phyloP scores from a whole-genome alignment of 768 basidiomycete species.

The Trametes villosa region DNA sequence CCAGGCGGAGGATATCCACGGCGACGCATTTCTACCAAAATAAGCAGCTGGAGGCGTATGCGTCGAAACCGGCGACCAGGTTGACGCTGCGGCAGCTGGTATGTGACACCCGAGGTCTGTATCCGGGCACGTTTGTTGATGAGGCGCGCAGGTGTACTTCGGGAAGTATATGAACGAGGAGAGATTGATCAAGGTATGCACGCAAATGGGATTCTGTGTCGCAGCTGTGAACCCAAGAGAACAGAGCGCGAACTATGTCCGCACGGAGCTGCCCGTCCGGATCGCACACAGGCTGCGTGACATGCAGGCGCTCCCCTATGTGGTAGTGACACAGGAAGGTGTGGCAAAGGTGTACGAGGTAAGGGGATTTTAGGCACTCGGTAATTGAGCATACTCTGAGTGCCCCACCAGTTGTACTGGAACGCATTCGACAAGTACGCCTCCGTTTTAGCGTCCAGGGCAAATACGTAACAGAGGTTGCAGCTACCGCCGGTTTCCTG shows the following conservation, averaged over 20 bases:
- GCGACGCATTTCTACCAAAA: constrained; percentile 73
- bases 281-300: constrained; percentile 88
- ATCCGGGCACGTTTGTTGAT: constrained; percentile 8
- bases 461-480: constrained; percentile 6
- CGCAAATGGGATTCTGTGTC: background rate
- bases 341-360: constrained; percentile 87
- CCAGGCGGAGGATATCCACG: constrained; percentile 14
- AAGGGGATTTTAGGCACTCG: constrained; percentile 30
- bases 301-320: constrained; percentile 83
- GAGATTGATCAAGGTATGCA: constrained; percentile 69
- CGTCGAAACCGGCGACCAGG: constrained; percentile 69
- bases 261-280: constrained; percentile 85
- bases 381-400: background rate
- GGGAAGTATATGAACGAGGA: constrained; percentile 84
- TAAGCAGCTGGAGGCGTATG: constrained; percentile 79
- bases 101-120: constrained; percentile 22
- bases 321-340: constrained; percentile 84
- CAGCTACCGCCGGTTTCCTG: constrained; percentile 63
- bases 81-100: constrained; percentile 83
- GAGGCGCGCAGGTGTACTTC: constrained; percentile 69
- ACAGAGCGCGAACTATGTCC: constrained; percentile 89
- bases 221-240: background rate
- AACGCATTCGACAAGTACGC: constrained; percentile 81
- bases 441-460: background rate
- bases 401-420: constrained; percentile 71